phyloP scores from a whole-genome alignment of 352 stramenopile genomes.

The Pythium scleroteichum region DNA sequence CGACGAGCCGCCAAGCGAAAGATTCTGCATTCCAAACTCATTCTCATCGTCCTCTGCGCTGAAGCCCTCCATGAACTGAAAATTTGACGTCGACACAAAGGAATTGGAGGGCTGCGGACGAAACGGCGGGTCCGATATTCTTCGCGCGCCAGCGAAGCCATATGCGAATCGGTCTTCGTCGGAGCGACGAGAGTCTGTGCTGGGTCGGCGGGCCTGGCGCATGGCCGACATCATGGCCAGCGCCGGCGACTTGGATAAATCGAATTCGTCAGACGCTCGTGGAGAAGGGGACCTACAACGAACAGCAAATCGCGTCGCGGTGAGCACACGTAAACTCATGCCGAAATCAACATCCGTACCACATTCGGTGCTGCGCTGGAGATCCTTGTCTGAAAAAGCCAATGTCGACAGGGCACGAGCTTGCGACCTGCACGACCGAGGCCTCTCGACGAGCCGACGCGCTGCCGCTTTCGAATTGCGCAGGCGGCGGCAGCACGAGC shows the following conservation, averaged over 20 bases:
- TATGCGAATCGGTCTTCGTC: slow-evolving; percentile 3
- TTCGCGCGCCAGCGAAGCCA: slow-evolving; percentile 12
- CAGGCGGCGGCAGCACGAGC: slow-evolving; percentile 52
- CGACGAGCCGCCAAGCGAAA: slow-evolving; percentile 13
- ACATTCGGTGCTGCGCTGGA: slow-evolving; percentile 35
- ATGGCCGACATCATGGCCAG: slow-evolving; percentile 65
- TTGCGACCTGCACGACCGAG: slow-evolving; percentile 68
- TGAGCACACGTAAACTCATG: background rate
- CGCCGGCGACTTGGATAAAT: slow-evolving; percentile 69
- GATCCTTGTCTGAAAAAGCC: slow-evolving; percentile 51
- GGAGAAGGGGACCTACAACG: slow-evolving; percentile 24
- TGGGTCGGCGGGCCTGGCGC: slow-evolving; percentile 37
- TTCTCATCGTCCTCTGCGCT: background rate
- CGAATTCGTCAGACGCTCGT: slow-evolving; percentile 56
- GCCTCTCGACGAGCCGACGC: slow-evolving; percentile 23
- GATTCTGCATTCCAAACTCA: slow-evolving; percentile 15
- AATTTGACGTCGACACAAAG: slow-evolving; percentile 19
- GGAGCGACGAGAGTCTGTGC: slow-evolving; percentile 10
- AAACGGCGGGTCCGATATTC: slow-evolving; percentile 32
- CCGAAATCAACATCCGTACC: slow-evolving; percentile 31
- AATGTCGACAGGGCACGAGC: slow-evolving; percentile 68
- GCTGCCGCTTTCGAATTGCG: slow-evolving; percentile 31
- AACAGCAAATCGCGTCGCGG: background rate
- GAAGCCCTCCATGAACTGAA: slow-evolving; percentile 10
- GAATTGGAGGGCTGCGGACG: slow-evolving; percentile 23